Conservation (phyloP, 2,329 filamentous ascomycete genomes). For the Botrytis byssoidea region DNA sequence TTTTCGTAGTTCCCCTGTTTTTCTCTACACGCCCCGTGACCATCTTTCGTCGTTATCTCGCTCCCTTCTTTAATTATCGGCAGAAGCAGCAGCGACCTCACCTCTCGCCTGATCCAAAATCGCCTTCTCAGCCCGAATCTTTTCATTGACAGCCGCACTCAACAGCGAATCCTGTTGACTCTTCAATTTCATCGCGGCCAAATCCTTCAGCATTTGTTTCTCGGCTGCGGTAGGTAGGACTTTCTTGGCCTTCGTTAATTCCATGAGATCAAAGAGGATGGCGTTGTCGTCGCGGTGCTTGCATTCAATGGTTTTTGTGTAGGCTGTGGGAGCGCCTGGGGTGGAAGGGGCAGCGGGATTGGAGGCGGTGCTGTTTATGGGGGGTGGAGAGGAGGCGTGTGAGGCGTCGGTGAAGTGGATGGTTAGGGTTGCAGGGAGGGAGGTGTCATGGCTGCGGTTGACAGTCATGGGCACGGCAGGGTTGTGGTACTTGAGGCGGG, state of each 20-base stretch:
- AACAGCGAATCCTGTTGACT: constrained; percentile 55
- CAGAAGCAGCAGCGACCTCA: constrained; percentile 18
- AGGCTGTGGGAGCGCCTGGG: constrained; percentile 36
- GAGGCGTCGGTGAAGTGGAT: constrained; percentile 56
- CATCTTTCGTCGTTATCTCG: background rate
- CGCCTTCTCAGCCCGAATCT: constrained; percentile 61
- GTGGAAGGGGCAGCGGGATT: constrained; percentile 34
- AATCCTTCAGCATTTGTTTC: constrained; percentile 53
- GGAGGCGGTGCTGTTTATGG: constrained; percentile 44
- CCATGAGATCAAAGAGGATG: constrained; percentile 63
- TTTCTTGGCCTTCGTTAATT: constrained; percentile 58
- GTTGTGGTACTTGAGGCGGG: constrained; percentile 92
- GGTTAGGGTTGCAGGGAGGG: constrained; percentile 59
- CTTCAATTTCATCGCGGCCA: constrained; percentile 54
- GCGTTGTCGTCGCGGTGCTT: constrained; percentile 57
- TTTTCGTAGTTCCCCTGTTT: background rate
- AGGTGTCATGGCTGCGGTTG: constrained; percentile 61
- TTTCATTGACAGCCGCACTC: constrained; percentile 52
- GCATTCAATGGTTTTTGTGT: constrained; percentile 57
- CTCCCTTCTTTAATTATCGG: constrained; percentile 11
- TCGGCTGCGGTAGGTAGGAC: constrained; percentile 61
- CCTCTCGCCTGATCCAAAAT: constrained; percentile 54
- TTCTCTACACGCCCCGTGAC: background rate
- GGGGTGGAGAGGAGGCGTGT: constrained; percentile 19
- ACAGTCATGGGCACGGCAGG: constrained; percentile 80